Conservation (phyloP, 306 rosid genomes). For the Cicer arietinum region DNA sequence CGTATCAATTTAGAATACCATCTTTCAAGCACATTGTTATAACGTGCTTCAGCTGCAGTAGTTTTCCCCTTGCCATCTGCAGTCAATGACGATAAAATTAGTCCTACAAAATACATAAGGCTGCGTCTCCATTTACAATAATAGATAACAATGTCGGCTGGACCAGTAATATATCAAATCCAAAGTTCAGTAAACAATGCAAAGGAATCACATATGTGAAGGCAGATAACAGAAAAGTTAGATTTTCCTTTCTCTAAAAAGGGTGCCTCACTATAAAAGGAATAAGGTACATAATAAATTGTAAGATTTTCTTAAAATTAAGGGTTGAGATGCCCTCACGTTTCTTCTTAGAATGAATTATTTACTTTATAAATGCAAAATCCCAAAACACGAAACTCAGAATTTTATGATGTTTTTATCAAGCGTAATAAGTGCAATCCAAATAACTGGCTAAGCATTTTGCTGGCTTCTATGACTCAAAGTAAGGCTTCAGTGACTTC, state of each 20-base stretch:
- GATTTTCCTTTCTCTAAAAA: not conserved
- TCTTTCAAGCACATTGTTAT: constrained; percentile 78
- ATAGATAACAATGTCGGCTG: not conserved
- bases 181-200: constrained; percentile 19
- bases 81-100: constrained; percentile 42
- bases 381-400: constrained; percentile 9
- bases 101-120: constrained; percentile 24
- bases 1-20: constrained; percentile 53
- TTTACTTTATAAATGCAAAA: constrained; percentile 19
- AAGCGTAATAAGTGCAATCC: not conserved
- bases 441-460: constrained; percentile 34
- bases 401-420: constrained; percentile 33
- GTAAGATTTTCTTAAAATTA: not conserved
- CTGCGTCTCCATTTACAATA: constrained; percentile 10
- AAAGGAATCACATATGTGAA: constrained; percentile 31
- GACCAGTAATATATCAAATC: constrained; percentile 1
- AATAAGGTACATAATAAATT: not conserved
- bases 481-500: constrained; percentile 22
- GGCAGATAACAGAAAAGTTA: not conserved
- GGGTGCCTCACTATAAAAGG: not conserved
- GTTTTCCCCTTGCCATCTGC: constrained; percentile 81
- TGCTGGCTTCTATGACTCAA: not conserved
- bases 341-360: not conserved
- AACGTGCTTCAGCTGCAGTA: constrained; percentile 72
- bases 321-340: not conserved